Percentiles rank a stretch among this genome's conserved stretches.
Evolutionary conservation across 2,329 filamentous ascomycete genomes (phyloP).

Genomic region (Zymoseptoria pseudotritici): DNA sequence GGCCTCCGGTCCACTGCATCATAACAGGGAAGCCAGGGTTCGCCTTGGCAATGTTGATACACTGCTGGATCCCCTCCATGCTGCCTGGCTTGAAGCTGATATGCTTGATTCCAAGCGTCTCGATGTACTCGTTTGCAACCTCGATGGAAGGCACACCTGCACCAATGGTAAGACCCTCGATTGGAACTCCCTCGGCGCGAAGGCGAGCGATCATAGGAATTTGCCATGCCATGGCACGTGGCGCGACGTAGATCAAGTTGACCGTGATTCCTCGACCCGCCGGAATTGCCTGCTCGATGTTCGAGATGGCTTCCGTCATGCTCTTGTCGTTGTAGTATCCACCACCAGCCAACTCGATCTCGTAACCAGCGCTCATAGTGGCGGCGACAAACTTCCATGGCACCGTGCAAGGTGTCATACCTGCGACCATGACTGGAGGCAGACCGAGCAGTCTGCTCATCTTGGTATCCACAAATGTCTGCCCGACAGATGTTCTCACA

Average conservation of each 20-base stretch:
- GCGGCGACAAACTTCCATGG: conserved; percentile 87
- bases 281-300: conserved; percentile 78
- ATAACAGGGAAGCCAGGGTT: conserved; percentile 90
- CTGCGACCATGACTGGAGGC: conserved; percentile 81
- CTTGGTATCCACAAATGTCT: conserved; percentile 93
- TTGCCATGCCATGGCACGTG: conserved; percentile 85
- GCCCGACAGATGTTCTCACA: conserved; percentile 78
- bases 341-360: conserved; percentile 82
- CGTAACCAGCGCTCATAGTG: conserved; percentile 92
- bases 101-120: conserved; percentile 86
- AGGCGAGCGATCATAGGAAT: conserved; percentile 76
- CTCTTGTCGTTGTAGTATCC: conserved; percentile 78
- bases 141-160: conserved; percentile 91
- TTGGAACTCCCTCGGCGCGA: conserved; percentile 76
- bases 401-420: conserved; percentile 88
- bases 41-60: conserved; percentile 90
- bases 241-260: conserved; percentile 88
- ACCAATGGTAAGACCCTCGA: conserved; percentile 86
- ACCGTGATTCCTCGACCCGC: conserved; percentile 80
- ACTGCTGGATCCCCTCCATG: conserved; percentile 75
- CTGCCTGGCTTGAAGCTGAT: conserved; percentile 93
- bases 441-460: conserved; percentile 82
- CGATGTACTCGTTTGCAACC: conserved; percentile 86
- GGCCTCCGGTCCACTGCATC: conserved; percentile 89
- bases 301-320: conserved; percentile 74